Percentiles rank a stretch among this genome's conserved stretches.
phyloP scores from a whole-genome alignment of 805 yeast species.

The Wickerhamiella sergipiensis region DNA sequence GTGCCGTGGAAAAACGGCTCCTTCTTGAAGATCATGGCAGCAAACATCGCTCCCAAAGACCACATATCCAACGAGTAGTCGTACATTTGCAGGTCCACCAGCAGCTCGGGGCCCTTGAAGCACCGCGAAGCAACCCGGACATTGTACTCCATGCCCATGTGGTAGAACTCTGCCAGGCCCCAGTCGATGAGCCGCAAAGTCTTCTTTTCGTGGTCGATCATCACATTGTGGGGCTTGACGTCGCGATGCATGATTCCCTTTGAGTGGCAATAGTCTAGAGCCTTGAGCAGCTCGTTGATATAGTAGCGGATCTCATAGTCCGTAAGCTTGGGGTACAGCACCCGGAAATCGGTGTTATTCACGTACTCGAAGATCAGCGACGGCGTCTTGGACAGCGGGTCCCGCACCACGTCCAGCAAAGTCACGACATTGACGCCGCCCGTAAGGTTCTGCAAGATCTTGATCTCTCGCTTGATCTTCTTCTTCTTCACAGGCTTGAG shows the following conservation, averaged over 20 bases:
- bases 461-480: slow-evolving; percentile 83
- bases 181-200: slow-evolving; percentile 74
- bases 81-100: slow-evolving; percentile 69
- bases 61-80: slow-evolving; percentile 83
- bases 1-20: slow-evolving; percentile 91
- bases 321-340: slow-evolving; percentile 67
- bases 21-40: slow-evolving; percentile 73
- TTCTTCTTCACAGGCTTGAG: slow-evolving; percentile 86
- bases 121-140: slow-evolving; percentile 87
- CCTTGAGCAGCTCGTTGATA: slow-evolving; percentile 67
- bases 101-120: slow-evolving; percentile 82
- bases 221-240: slow-evolving; percentile 85
- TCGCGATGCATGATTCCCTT: slow-evolving; percentile 94
- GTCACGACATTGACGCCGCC: slow-evolving; percentile 73
- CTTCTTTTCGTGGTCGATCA: slow-evolving; percentile 62
- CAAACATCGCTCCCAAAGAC: slow-evolving; percentile 87
- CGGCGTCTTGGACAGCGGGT: slow-evolving; percentile 65
- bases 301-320: slow-evolving; percentile 68
- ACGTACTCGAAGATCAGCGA: slow-evolving; percentile 78
- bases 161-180: slow-evolving; percentile 92
- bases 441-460: slow-evolving; percentile 69
- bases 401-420: slow-evolving; percentile 74
- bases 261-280: slow-evolving; percentile 79
- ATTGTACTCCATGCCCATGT: slow-evolving; percentile 77
- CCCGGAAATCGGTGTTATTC: slow-evolving; percentile 74